Evolutionary conservation across 2,329 filamentous ascomycete species (phyloP).

Genomic region (Colletotrichum sp.): DNA sequence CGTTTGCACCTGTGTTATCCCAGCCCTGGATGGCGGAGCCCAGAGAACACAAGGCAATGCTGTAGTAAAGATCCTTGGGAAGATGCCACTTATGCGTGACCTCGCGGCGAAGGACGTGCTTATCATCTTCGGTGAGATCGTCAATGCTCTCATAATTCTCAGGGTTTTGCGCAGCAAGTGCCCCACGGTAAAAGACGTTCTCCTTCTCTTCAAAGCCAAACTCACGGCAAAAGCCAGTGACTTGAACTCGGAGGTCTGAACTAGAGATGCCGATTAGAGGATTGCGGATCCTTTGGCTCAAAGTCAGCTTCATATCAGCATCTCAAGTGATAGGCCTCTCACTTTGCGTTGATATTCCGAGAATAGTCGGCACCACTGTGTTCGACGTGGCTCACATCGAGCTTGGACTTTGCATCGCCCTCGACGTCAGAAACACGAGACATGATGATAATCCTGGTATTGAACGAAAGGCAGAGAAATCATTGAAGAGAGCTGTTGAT

Average conservation of each 20-base stretch:
- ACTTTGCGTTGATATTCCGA: conserved; percentile 36
- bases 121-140: conserved; percentile 29
- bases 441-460: not conserved
- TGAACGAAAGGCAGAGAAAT: not conserved
- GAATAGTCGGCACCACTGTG: conserved; percentile 28
- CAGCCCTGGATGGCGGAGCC: conserved; percentile 41
- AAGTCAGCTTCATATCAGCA: not conserved
- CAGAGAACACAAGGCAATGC: conserved; percentile 31
- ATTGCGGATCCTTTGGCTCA: conserved; percentile 26
- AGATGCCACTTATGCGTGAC: conserved; percentile 31
- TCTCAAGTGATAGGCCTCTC: not conserved
- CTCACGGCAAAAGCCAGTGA: conserved; percentile 28
- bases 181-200: conserved; percentile 30
- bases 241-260: conserved; percentile 24
- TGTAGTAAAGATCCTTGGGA: conserved; percentile 28
- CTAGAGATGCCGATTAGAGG: conserved; percentile 27
- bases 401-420: conserved; percentile 21
- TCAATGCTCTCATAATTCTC: conserved; percentile 21
- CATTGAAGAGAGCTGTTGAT: not conserved
- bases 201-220: conserved; percentile 28
- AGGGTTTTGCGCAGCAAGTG: conserved; percentile 29
- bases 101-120: conserved; percentile 25
- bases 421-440: conserved; percentile 23
- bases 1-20: conserved; percentile 48
- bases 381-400: conserved; percentile 20